Percentiles rank a stretch among this genome's conserved stretches.
These are phyloP conservation scores for Penicillium sclerotiorum DNA, from an alignment of 2,329 filamentous ascomycete genomes.

Conservation along the genomic window DNA sequence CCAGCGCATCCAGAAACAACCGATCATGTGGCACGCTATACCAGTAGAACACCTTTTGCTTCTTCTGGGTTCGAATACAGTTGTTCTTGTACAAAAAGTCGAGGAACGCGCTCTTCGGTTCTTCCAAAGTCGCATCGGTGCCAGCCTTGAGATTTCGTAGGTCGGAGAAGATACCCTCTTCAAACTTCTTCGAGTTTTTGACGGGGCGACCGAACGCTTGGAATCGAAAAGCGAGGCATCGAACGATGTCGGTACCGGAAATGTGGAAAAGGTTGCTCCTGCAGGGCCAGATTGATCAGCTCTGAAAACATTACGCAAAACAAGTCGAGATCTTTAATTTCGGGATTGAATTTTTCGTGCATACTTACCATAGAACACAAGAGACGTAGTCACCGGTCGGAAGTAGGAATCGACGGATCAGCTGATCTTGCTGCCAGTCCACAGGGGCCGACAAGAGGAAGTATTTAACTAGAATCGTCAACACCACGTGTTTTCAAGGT, in stretches of 20 bases:
- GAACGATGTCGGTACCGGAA: slow-evolving; percentile 96
- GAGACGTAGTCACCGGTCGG: slow-evolving; percentile 99
- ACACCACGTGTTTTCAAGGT: not conserved
- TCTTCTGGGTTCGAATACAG: slow-evolving; percentile 99
- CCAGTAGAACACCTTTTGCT: slow-evolving; percentile 99
- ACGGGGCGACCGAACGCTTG: slow-evolving; percentile 97
- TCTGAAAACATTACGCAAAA: not conserved
- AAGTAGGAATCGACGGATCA: slow-evolving; percentile 91
- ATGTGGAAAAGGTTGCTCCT: slow-evolving; percentile 99
- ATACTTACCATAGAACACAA: slow-evolving; percentile 81
- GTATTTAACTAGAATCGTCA: slow-evolving; percentile 77
- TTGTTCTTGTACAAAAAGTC: slow-evolving; percentile 99
- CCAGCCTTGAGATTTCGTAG: slow-evolving; percentile 97
- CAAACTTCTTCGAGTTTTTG: slow-evolving; percentile 99
- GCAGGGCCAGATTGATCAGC: slow-evolving; percentile 9
- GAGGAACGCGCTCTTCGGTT: slow-evolving; percentile 97
- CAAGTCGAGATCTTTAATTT: too few relatives aligned
- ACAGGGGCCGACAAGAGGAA: slow-evolving; percentile 98
- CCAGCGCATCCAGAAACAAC: slow-evolving; percentile 93
- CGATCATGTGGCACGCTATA: slow-evolving; percentile 98
- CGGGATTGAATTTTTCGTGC: too few relatives aligned
- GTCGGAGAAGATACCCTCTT: slow-evolving; percentile 99
- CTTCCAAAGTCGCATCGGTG: slow-evolving; percentile 95
- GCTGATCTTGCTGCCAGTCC: slow-evolving; percentile 95
- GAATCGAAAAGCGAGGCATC: slow-evolving; percentile 96